Percentiles rank a stretch among this genome's conserved stretches.
Evolutionary conservation across 208 protist species (phyloP).

Genomic region (Crithidia sp.): DNA sequence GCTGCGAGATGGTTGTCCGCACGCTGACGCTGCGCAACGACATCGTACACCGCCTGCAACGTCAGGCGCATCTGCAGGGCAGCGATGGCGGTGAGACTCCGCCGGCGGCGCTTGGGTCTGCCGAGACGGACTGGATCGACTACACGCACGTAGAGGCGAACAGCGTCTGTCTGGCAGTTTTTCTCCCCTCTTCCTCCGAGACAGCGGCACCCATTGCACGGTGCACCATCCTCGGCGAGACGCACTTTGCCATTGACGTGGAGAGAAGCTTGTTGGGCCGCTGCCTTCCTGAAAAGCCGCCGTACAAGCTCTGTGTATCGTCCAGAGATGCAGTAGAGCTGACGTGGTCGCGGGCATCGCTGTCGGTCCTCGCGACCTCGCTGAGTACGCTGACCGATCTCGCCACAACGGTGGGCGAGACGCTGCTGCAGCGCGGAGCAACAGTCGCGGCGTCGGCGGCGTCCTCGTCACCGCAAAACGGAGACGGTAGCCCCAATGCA

Average conservation of each 20-base stretch:
- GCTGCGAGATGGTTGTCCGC: constrained; percentile 21
- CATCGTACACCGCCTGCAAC: constrained; percentile 17
- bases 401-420: constrained; percentile 15
- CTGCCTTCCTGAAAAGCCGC: constrained; percentile 19
- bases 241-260: constrained; percentile 17
- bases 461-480: no score
- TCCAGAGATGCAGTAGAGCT: constrained; percentile 13
- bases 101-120: constrained; percentile 3
- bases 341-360: constrained; percentile 31
- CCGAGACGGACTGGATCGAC: constrained; percentile 33
- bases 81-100: not conserved
- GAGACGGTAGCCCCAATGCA: not conserved
- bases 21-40: constrained; percentile 25
- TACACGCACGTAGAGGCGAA: constrained; percentile 15
- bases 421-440: constrained; percentile 8
- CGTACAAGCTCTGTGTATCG: constrained; percentile 19
- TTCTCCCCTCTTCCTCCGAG: not conserved
- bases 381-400: constrained; percentile 21
- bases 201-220: not conserved
- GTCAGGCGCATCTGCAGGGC: constrained; percentile 19
- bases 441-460: not conserved
- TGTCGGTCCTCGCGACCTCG: constrained; percentile 29
- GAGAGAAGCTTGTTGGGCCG: constrained; percentile 27
- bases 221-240: constrained; percentile 1
- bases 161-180: constrained; percentile 10